Percentiles rank a stretch among this genome's conserved stretches.
Conservation (phyloP, 31 red algal species). For the Endocladia muricata region DNA sequence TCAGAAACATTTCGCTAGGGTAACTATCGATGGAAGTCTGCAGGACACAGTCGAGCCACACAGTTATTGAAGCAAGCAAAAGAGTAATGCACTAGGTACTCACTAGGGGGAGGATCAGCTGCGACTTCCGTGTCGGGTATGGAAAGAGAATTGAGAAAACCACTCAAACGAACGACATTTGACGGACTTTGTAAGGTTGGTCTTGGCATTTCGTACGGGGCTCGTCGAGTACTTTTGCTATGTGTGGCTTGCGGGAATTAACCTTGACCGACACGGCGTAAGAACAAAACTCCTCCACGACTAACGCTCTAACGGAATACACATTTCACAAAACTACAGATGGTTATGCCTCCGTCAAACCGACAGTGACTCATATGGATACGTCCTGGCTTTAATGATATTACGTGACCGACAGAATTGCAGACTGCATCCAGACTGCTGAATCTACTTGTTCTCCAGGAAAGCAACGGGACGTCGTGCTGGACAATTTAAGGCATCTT, state of each 20-base stretch:
- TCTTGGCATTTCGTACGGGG: not conserved
- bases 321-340: not conserved
- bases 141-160: not conserved
- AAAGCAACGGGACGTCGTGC: not conserved
- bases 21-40: not conserved
- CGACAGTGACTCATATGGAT: not conserved
- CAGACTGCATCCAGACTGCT: not conserved
- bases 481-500: not conserved
- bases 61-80: not conserved
- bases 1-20: not conserved
- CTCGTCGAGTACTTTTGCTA: not conserved
- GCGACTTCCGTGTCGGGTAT: not conserved
- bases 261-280: not conserved
- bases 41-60: not conserved
- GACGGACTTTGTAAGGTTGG: not conserved
- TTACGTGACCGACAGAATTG: not conserved
- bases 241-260: not conserved
- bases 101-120: not conserved
- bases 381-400: not conserved
- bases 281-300: not conserved
- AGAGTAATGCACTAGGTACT: not conserved
- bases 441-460: not conserved
- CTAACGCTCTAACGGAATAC: not conserved
- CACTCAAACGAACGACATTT: not conserved
- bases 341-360: not conserved